A percentile compares a stretch with the other conserved stretches of the same genome.
phyloP scores from a whole-genome alignment of 352 stramenopile species.

The Pythium utonaiense region DNA sequence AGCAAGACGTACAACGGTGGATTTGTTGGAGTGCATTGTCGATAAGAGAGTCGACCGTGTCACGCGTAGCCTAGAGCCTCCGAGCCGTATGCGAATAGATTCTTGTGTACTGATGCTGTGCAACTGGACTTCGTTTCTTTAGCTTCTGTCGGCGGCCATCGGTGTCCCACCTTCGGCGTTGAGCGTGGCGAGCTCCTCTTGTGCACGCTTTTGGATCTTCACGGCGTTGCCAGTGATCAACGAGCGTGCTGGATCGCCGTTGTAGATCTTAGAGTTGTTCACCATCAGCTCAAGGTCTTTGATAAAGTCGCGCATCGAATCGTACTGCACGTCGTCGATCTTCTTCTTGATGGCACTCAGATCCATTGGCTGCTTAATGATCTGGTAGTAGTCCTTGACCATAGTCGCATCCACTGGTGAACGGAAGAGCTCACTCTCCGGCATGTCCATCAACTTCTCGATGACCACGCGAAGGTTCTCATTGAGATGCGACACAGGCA shows the following conservation, averaged over 20 bases:
- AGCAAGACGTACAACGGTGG: too few species aligned
- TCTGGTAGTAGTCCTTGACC: conserved; percentile 75
- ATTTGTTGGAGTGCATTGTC: too few species aligned
- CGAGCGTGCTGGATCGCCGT: conserved; percentile 61
- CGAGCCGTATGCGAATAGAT: too few species aligned
- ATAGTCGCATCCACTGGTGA: conserved; percentile 51
- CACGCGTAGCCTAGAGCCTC: too few species aligned
- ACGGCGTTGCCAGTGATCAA: conserved; percentile 77
- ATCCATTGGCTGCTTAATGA: conserved; percentile 87
- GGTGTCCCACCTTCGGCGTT: conserved; percentile 48
- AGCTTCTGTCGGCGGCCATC: conserved; percentile 4
- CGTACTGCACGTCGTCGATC: conserved; percentile 60
- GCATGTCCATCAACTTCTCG: conserved; percentile 63
- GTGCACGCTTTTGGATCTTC: conserved; percentile 67
- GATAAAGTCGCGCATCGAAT: conserved; percentile 84
- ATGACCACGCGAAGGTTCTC: conserved; percentile 61
- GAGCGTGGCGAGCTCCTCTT: conserved; percentile 68
- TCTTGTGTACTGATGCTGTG: too few species aligned
- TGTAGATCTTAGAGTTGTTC: conserved; percentile 83
- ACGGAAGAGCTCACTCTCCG: conserved; percentile 77
- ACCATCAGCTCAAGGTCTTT: conserved; percentile 85
- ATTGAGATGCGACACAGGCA: conserved; percentile 76
- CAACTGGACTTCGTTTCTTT: neutral
- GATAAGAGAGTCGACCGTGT: too few species aligned
- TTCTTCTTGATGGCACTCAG: conserved; percentile 65